phyloP scores from a whole-genome alignment of 306 rosid genomes.

The Lathyrus oleraceus region DNA sequence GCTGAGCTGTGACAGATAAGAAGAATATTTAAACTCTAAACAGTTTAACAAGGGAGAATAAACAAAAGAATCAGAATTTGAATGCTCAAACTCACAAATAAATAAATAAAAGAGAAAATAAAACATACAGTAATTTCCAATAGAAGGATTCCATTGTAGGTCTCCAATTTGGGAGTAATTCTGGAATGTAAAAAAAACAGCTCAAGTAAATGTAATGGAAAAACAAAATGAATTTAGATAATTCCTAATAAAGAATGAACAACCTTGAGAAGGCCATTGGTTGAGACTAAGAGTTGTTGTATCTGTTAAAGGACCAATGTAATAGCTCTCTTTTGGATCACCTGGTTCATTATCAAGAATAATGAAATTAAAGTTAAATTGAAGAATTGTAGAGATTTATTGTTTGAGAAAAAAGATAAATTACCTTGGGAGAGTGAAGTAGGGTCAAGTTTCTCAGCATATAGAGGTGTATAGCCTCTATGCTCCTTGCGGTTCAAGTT shows the following conservation, averaged over 20 bases:
- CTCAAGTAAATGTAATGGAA: constrained; percentile 1
- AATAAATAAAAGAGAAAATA: too few species aligned
- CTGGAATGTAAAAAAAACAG: constrained; percentile 40
- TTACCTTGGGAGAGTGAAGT: constrained; percentile 57
- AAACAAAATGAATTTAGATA: neutral
- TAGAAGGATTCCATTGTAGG: constrained; percentile 59
- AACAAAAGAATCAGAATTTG: too few species aligned
- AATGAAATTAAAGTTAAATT: neutral
- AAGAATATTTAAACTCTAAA: constrained; percentile 21
- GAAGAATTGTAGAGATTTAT: neutral
- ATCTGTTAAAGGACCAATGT: constrained; percentile 69
- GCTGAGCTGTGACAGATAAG: constrained; percentile 46
- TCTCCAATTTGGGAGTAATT: constrained; percentile 71
- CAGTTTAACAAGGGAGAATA: too few species aligned
- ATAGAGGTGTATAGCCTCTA: constrained; percentile 77
- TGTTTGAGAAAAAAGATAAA: neutral
- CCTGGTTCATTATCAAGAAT: constrained; percentile 39
- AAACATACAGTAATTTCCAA: constrained; percentile 49
- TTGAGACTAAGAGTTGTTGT: constrained; percentile 40
- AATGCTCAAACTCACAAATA: too few species aligned
- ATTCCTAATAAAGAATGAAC: constrained; percentile 3
- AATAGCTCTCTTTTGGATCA: constrained; percentile 73
- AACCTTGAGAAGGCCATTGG: constrained; percentile 89
- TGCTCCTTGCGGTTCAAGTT: constrained; percentile 52
- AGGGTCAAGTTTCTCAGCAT: constrained; percentile 65